Evolutionary conservation across 2,329 filamentous ascomycete genomes (phyloP), one percentile per base, ranked within the genome.

Genomic region (Cryphonectria carpinicola): DNA sequence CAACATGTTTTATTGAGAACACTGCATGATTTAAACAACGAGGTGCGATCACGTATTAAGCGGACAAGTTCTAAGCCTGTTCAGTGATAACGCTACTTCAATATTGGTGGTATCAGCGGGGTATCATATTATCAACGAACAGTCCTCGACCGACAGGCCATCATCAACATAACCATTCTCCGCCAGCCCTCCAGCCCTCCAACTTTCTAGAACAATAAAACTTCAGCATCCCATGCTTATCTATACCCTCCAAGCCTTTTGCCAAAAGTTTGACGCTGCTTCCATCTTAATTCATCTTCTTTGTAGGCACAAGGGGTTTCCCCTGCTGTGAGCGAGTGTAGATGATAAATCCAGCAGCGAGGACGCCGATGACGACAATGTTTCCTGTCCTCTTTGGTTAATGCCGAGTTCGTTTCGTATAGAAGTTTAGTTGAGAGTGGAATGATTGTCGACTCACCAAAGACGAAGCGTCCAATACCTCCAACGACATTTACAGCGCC

Each of bases 391-490:
- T 14, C 5, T 1, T 22, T 2, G 0, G 65, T 41, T 22, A 69
- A 49, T 49, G 14, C 5, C 13, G 8, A 17, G 14, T 14, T 32
- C 11, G 11, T 19, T 17, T 13, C 25, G n/a, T 10, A 39, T 39
- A 11, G 1, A 1, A 39, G 37, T 37, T 11, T 0, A 4, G 1
- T 17, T 4, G 14, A 5, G 7, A 37, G 7, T 22, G 8, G 14
- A 19, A 10, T 46, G 25, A 32, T 5, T 10, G 10, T 14, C n/a
- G 41, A 77, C 80, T 72, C 75, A 83, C 82, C 77, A 7, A 79
- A 70, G 52, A 83, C 66, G 71, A 83, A 83, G 68, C 81, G 82
- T 71, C 80, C 78, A 39, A 82, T 74, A 28, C 82, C 81, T 11
- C 80, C 79, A 4, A 80, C 76, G 22, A 83, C 75, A 22, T 83